Conservation (phyloP, 2,329 filamentous ascomycete genomes). For the Metarhizium rileyi region DNA sequence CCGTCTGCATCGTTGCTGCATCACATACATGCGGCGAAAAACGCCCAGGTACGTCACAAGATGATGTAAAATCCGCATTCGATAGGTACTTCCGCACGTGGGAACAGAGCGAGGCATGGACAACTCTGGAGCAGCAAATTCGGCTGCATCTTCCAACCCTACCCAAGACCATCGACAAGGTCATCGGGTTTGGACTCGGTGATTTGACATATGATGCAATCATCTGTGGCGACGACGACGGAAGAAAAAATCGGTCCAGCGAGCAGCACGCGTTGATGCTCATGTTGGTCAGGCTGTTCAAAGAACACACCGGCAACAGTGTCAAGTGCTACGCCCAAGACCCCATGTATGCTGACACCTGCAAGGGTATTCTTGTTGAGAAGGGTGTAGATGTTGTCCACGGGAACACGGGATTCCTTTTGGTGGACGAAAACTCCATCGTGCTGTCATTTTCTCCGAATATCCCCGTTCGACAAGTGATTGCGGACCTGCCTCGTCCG, state of each 20-base stretch:
- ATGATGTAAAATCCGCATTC: neutral
- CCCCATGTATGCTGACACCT: conserved; percentile 5
- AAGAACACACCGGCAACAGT: neutral
- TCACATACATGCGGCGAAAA: neutral
- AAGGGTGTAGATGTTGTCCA: conserved; percentile 8
- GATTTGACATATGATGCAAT: neutral
- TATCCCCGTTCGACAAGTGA: conserved; percentile 14
- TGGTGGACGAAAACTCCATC: conserved; percentile 10
- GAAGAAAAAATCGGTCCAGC: neutral
- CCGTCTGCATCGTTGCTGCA: neutral
- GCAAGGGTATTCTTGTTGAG: conserved; percentile 3
- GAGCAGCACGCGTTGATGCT: conserved; percentile 7
- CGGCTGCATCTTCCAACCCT: neutral
- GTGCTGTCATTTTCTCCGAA: conserved; percentile 10
- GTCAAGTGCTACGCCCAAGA: conserved; percentile 8
- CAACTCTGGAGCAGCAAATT: neutral
- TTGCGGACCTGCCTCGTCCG: conserved; percentile 12
- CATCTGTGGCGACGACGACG: neutral
- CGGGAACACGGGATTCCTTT: conserved; percentile 10
- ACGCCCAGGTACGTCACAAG: neutral
- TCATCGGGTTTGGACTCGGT: conserved; percentile 4
- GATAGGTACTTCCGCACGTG: neutral
- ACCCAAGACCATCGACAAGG: conserved; percentile 1
- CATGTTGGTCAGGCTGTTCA: neutral
- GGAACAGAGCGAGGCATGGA: neutral